Conservation (phyloP, 441 rosid genomes). For the Corymbia citriodora region DNA sequence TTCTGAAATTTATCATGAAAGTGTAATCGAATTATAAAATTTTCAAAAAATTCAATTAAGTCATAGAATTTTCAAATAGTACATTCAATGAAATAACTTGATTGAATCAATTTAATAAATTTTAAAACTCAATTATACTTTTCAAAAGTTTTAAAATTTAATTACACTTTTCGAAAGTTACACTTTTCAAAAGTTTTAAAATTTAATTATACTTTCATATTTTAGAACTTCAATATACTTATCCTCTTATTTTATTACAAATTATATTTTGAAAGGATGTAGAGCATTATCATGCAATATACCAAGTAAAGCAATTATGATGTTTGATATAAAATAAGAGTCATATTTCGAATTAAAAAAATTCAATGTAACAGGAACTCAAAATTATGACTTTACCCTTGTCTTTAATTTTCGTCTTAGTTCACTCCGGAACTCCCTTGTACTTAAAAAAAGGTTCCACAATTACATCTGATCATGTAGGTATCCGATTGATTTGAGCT, state of each 20-base stretch:
- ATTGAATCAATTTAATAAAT: fast-evolving
- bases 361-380: not conserved
- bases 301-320: not conserved
- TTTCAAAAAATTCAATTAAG: too few relatives aligned
- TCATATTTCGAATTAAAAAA: not conserved
- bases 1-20: fast-evolving
- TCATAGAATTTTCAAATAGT: too few relatives aligned
- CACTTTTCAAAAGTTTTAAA: fast-evolving
- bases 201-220: fast-evolving
- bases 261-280: not conserved
- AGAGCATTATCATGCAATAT: not conserved
- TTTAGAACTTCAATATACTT: fast-evolving
- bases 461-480: not conserved
- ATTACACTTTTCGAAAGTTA: too few relatives aligned
- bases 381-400: not conserved
- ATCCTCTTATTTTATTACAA: too few relatives aligned
- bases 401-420: not conserved
- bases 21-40: fast-evolving
- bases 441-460: not conserved
- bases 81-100: too few relatives aligned
- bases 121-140: too few relatives aligned
- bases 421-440: not conserved
- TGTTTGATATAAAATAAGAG: not conserved
- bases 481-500: not conserved
- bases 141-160: fast-evolving